These are phyloP conservation scores for Colletotrichum spaethianum DNA, from an alignment of 2,329 filamentous ascomycete species.

Conservation along the genomic window DNA sequence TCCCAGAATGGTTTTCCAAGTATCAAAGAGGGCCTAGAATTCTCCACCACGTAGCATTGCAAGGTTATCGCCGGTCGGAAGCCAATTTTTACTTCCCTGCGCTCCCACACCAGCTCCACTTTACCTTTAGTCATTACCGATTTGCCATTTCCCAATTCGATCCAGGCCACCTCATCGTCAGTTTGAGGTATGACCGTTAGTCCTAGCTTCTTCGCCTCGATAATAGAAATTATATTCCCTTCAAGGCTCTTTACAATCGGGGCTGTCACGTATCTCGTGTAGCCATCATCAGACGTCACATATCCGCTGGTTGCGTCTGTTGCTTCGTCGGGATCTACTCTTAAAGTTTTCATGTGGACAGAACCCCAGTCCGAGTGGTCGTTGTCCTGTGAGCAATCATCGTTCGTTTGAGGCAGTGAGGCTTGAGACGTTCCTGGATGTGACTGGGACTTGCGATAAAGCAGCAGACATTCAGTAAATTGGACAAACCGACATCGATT, in stretches of 20 bases:
- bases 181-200: not conserved
- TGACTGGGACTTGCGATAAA: not conserved
- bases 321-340: not conserved
- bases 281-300: not conserved
- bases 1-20: not conserved
- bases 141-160: not conserved
- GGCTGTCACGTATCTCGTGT: not conserved
- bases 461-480: not conserved
- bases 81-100: not conserved
- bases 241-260: not conserved
- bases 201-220: not conserved
- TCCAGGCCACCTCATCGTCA: not conserved
- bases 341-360: not conserved
- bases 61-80: not conserved
- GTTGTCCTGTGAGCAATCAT: not conserved
- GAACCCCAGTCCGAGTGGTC: too few species aligned
- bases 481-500: not conserved
- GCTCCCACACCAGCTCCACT: not conserved
- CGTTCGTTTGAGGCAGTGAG: too few species aligned
- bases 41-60: not conserved
- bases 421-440: not conserved
- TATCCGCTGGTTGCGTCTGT: not conserved
- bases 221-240: not conserved
- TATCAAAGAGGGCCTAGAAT: not conserved
- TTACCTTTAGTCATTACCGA: not conserved